Conservation (phyloP, 495 filamentous ascomycete genomes). For the Recurvomyces mirabilis region DNA sequence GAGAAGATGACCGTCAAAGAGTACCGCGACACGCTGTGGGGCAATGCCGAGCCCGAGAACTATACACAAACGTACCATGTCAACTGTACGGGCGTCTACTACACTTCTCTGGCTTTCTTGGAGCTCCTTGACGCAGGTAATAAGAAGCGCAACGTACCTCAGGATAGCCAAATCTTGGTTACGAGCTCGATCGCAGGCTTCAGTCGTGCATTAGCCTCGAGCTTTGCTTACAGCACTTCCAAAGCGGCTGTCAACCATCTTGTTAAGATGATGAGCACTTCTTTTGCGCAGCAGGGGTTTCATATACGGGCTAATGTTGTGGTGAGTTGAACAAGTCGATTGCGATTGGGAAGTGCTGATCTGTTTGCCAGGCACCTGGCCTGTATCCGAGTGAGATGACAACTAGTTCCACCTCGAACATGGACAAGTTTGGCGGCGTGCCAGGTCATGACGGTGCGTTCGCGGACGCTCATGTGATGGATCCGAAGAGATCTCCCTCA, state of each 20-base stretch:
- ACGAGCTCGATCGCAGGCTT: slow-evolving; percentile 27
- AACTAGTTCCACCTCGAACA: neutral
- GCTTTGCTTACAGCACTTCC: slow-evolving; percentile 27
- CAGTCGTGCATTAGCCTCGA: slow-evolving; percentile 22
- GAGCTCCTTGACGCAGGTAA: slow-evolving; percentile 36
- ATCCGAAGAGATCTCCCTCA: slow-evolving; percentile 19
- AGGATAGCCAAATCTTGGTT: slow-evolving; percentile 30
- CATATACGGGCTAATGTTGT: slow-evolving; percentile 25
- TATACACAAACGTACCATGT: slow-evolving; percentile 25
- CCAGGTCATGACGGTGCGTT: slow-evolving; percentile 13
- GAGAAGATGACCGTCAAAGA: slow-evolving; percentile 16
- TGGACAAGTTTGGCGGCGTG: slow-evolving; percentile 8
- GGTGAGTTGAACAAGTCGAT: no score
- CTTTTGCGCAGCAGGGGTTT: slow-evolving; percentile 24
- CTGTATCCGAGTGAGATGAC: slow-evolving; percentile 22
- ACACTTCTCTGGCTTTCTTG: slow-evolving; percentile 36
- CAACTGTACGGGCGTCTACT: slow-evolving; percentile 29
- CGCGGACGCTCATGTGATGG: slow-evolving; percentile 12
- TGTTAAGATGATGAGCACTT: slow-evolving; percentile 28
- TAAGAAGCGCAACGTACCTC: slow-evolving; percentile 22
- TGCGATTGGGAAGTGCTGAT: no score
- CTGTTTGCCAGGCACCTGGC: slow-evolving; percentile 11
- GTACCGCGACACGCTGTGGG: slow-evolving; percentile 14
- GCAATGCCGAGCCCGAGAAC: slow-evolving; percentile 16
- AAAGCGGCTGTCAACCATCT: slow-evolving; percentile 29